These are phyloP conservation scores for Leccinum sublutescens DNA, from an alignment of 768 basidiomycete genomes.

Conservation along the genomic window DNA sequence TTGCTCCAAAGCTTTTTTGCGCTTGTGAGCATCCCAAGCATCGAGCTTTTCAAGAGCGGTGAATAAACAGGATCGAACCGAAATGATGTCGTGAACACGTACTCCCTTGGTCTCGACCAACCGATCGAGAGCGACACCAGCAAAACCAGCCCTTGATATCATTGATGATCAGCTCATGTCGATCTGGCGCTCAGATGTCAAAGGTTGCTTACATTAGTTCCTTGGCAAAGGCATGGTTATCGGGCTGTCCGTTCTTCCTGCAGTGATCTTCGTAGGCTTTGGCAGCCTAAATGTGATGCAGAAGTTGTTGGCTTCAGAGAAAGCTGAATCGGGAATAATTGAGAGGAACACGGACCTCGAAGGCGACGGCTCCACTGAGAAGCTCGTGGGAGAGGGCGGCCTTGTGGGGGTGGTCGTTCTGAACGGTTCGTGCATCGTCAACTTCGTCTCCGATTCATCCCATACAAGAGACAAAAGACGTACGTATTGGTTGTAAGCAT, in stretches of 20 bases:
- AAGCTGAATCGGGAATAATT: background rate
- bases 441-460: background rate
- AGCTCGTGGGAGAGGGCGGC: constrained; percentile 18
- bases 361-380: constrained; percentile 18
- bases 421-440: background rate
- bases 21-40: constrained; percentile 1
- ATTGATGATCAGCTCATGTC: background rate
- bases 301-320: background rate
- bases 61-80: background rate
- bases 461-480: background rate
- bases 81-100: background rate
- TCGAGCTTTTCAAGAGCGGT: background rate
- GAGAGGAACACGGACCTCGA: constrained; percentile 13
- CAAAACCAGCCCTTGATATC: constrained; percentile 10
- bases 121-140: constrained; percentile 1
- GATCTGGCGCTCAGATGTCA: background rate
- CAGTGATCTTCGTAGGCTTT: constrained; percentile 24
- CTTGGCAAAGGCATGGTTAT: constrained; percentile 23
- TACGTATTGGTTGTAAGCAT: constrained; percentile 1
- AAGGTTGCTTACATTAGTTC: constrained; percentile 16
- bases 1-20: background rate
- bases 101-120: constrained; percentile 24
- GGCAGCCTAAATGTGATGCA: constrained; percentile 6
- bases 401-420: constrained; percentile 7
- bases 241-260: constrained; percentile 14